Evolutionary conservation across 2,329 filamentous ascomycete genomes (phyloP), one percentile per base, ranked within the genome.

Genomic region (Trichothecium sympodiale): DNA sequence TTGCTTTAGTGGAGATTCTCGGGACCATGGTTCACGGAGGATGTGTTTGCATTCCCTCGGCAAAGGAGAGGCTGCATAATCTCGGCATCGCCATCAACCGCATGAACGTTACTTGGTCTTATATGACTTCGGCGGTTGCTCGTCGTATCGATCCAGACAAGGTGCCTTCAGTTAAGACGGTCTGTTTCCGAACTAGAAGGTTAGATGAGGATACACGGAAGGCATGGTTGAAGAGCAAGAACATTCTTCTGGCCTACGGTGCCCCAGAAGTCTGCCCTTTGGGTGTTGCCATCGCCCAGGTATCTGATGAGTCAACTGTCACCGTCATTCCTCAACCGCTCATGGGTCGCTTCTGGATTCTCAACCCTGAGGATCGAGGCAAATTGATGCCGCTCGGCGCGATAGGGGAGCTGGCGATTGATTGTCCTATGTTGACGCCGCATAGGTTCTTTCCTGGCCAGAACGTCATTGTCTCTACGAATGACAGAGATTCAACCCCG

Each of bases 111-210:
- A 71, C 63, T 33, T 67, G 64, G 59, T 66, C 64, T 3, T 65
- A 71, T 44, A 62, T 77, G 43, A 80, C 77, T 1, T 71, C 75
- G 2, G 63, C 73, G 0, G 62, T 81, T n/a, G 71, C 73, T 1
- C 48, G 64, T 4, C 60, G 59, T 30, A 53, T 67, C 9, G 52
- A 56, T 9, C 56, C 64, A 1, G 44, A 47, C 1, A 41, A 44
- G 0, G 49, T 67, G 0, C 60, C 62, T 0, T 56, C 51, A 4
- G 44, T 69, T 3, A 48, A 52, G 28, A 63, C 59, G 0, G 43
- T 67, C 9, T 67, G 63, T 42, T 68, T 67, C 47, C 58, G 69
- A 3, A 69, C 67, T 0, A 57, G 62, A 1, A 61, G 59, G n/a
- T 57, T 74, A 0, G 68, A 73, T 28, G 54, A 58, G 4, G 67